Base-by-base conservation (phyloP, 805 yeast species). In the Teunomyces kruisii region DNA sequence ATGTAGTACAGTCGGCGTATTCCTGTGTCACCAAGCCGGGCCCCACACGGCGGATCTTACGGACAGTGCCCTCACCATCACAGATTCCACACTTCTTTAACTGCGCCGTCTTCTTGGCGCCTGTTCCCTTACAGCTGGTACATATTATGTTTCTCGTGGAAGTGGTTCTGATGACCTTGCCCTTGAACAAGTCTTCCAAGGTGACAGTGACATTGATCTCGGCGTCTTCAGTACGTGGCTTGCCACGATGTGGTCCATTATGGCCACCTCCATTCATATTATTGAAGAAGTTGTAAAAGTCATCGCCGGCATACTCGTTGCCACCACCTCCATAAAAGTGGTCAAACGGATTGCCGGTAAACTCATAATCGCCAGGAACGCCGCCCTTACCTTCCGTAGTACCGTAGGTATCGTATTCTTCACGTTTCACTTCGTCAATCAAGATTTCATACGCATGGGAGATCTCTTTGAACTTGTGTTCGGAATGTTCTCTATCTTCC, bases 381-480 rank as follows among this genome's bases (percentile, higher is more conserved):
- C 54, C 42, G 26, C 55, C 50, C 16, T 39, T 41, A 6, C 65
- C 69, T 19, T 65, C 71, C 7, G 67, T 54, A 9, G 72, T 58
- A 12, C 86, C 86, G 51, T 76, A 79, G 14, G 65, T 53, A 57
- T 86, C 91, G 57, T 84, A 86, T 37, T 79, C 74, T 31, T 65
- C 65, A 47, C 90, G 66, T 54, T 72, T 76, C 9, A 65, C 74
- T 28, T 83, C 95, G 61, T 91, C 96, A 24, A 81, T 79, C 47
- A 92, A 67, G 3, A 86, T 70, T 59, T 89, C 96, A 61, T 92
- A 92, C 0, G 98, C 98, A 49, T 84, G 86, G 14, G 84, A 78
- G 46, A 92, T 79, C 55, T 85, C 91, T 62, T 92, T 92, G 67
- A 92, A 92, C 58, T 76, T 79, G 49, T 77, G 70, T 64, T 89